A percentile compares a stretch with the other conserved stretches of the same genome.
phyloP scores from a whole-genome alignment of 2,329 filamentous ascomycete genomes.

The Paramyrothecium sp. region DNA sequence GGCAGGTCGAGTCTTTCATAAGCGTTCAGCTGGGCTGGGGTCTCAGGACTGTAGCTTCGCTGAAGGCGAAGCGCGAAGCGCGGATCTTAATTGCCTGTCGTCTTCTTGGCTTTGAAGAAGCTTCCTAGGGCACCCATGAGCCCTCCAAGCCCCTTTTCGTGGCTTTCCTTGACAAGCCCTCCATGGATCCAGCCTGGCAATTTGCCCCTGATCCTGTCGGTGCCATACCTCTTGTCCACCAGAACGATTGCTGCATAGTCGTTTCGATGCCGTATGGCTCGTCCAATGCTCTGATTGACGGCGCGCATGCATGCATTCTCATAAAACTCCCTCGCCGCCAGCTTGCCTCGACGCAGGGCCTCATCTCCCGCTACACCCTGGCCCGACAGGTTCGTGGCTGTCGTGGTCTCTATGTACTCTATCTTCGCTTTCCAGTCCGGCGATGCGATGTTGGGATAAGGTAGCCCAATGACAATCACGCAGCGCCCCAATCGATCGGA shows the following conservation, averaged over 20 bases:
- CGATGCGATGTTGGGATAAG: constrained; percentile 86
- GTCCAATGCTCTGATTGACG: constrained; percentile 93
- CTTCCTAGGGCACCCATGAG: constrained; percentile 56
- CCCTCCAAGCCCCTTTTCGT: constrained; percentile 51
- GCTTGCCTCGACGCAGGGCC: constrained; percentile 38
- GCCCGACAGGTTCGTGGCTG: constrained; percentile 32
- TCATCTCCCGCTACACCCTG: constrained; percentile 19
- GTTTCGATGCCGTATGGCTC: constrained; percentile 81
- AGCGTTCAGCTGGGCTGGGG: too few species aligned
- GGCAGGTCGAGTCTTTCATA: too few species aligned
- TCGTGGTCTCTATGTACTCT: constrained; percentile 74
- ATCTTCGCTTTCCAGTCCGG: constrained; percentile 93
- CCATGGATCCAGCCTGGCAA: constrained; percentile 85
- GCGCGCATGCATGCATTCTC: constrained; percentile 96
- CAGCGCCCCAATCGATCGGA: constrained; percentile 85
- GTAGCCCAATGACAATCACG: constrained; percentile 87
- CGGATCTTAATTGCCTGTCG: background rate
- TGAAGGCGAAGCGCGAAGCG: background rate
- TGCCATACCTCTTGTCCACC: constrained; percentile 77
- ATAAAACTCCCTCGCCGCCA: constrained; percentile 74
- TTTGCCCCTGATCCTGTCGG: constrained; percentile 70
- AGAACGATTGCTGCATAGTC: constrained; percentile 93
- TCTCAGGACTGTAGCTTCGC: too few species aligned
- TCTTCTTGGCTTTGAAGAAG: constrained; percentile 56
- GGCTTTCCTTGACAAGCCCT: constrained; percentile 55